phyloP scores from a whole-genome alignment of 176 grass and related monocot genomes.

The Ampelocalamus luodianensis region DNA sequence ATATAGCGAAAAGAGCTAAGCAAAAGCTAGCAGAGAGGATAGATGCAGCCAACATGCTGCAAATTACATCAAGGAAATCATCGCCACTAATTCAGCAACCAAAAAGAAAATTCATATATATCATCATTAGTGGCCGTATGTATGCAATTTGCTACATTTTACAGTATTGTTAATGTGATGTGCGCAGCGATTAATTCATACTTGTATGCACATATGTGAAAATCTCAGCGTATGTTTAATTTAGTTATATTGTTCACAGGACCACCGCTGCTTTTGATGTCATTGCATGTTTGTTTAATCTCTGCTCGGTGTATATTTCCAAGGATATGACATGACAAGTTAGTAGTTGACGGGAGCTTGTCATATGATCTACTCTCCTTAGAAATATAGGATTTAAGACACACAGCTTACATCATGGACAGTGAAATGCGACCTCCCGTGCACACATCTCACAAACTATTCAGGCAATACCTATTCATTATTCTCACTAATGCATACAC shows the following conservation, averaged over 20 bases:
- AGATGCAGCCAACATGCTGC: too few relatives aligned
- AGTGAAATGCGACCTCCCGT: neutral
- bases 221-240: too few relatives aligned
- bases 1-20: too few relatives aligned
- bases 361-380: neutral
- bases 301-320: too few relatives aligned
- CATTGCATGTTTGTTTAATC: neutral
- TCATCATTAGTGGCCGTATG: too few relatives aligned
- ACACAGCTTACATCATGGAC: too few relatives aligned
- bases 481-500: neutral
- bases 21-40: too few relatives aligned
- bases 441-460: too few relatives aligned
- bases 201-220: neutral
- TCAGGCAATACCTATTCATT: neutral
- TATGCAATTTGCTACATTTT: neutral
- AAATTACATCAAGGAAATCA: too few relatives aligned
- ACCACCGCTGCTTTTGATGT: neutral
- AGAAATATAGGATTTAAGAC: too few relatives aligned
- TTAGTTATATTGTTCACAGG: neutral
- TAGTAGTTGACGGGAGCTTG: neutral
- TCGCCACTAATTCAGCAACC: too few relatives aligned
- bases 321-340: neutral
- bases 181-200: neutral
- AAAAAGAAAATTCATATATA: too few relatives aligned
- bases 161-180: neutral